Evolutionary conservation across 768 basidiomycete genomes (phyloP).

Genomic region (Trametes elegans): DNA sequence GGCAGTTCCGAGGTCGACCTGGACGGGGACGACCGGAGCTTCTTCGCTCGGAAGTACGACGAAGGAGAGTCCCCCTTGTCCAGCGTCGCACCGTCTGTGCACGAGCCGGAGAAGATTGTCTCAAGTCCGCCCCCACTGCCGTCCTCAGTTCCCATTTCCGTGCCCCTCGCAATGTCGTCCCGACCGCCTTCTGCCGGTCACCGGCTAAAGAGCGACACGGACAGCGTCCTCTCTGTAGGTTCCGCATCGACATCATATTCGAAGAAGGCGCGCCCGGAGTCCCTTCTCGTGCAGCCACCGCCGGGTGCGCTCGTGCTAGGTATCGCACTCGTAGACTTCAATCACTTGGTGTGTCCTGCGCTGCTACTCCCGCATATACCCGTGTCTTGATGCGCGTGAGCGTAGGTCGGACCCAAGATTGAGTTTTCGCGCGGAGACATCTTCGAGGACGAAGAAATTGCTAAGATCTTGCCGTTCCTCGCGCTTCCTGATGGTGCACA

Average conservation of each 20-base stretch:
- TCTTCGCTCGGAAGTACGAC: constrained; percentile 42
- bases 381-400: neutral
- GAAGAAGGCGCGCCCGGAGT: constrained; percentile 76
- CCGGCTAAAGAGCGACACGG: constrained; percentile 44
- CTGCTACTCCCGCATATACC: neutral
- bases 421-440: constrained; percentile 80
- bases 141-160: constrained; percentile 12
- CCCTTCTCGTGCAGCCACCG: constrained; percentile 61
- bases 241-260: constrained; percentile 56
- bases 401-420: constrained; percentile 86
- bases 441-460: constrained; percentile 82
- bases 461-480: constrained; percentile 87
- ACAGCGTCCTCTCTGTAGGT: constrained; percentile 58
- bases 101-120: constrained; percentile 35
- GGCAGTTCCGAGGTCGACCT: constrained; percentile 37
- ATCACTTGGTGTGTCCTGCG: constrained; percentile 73
- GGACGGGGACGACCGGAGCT: constrained; percentile 44
- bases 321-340: constrained; percentile 92
- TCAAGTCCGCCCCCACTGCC: constrained; percentile 20
- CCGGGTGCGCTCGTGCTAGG: constrained; percentile 72
- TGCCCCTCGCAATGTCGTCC: constrained; percentile 6
- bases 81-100: constrained; percentile 49
- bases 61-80: constrained; percentile 49
- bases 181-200: constrained; percentile 50
- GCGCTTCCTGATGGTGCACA: constrained; percentile 98